Base-by-base conservation (phyloP, 352 stramenopile genomes). In the Phytophthora lateralis region DNA sequence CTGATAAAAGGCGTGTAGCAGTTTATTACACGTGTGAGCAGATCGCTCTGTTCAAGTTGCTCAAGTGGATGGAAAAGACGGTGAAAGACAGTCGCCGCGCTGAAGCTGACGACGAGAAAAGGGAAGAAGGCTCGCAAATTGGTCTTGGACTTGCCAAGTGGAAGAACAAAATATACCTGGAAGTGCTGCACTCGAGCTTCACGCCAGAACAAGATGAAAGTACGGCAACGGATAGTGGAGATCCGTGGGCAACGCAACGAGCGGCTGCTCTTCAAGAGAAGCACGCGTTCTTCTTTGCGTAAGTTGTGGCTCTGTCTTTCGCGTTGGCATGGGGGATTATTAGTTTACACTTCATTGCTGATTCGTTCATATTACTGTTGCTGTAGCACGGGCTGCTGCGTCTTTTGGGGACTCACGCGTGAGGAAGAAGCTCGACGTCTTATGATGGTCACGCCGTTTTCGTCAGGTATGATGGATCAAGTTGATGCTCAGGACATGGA, bases 231-330 rank as follows among this genome's bases (percentile, higher is more conserved):
- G n/a, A 34, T 12, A 42, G 53, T 20, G 38, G 34, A 62, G 59
- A 54, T n/a, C n/a, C 43, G 15, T 59, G 42, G 35, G 12, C 15
- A 20, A 24, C 20, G 5, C 39, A 55, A 24, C 66, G 62, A 38
- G 21, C 47, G 5, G 50, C 54, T 15, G 62, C 61, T 12, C 51
- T 83, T 38, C 60, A 73, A 27, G 67, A 84, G 32, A 90, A 90
- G 34, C 71, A 90, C 60, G 78, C 72, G 12, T 89, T 92, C 41
- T 82, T 88, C 71, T 90, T 92, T 66, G 79, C 77, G 77, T 89
- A 63, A 29, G 76, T 64, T 24, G 34, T 42, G 14, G 35, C 11
- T 15, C 29, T 12, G 2, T n/a, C 26, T 21, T 20, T 11, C 1
- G 11, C 2, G 14, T 42, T 21, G 15, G 14, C 5, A 14, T 38